These are phyloP conservation scores for Scenedesmus sp. DNA, from an alignment of 163 green algal genomes.

Conservation along the genomic window DNA sequence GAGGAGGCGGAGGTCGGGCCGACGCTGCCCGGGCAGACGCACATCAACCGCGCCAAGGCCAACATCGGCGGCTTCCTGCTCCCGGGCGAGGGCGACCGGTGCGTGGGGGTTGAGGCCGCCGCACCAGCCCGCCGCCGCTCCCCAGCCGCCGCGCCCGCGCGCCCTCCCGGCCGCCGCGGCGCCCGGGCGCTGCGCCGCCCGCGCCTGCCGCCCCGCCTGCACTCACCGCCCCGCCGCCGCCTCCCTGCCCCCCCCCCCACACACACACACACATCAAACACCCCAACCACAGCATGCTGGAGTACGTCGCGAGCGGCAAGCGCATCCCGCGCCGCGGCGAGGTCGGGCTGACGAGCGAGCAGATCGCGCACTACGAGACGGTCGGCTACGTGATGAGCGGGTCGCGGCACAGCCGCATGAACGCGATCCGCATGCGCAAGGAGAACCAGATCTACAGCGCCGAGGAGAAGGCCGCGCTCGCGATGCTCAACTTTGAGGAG, in stretches of 20 bases:
- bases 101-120: not conserved
- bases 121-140: no score
- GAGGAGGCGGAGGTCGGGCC: conserved; percentile 74
- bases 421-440: conserved; percentile 96
- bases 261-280: not conserved
- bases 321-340: conserved; percentile 94
- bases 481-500: conserved; percentile 99
- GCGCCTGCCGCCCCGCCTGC: not conserved
- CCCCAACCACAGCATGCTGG: conserved; percentile 81
- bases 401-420: conserved; percentile 95
- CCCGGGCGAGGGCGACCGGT: conserved; percentile 58
- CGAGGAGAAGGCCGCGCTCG: conserved; percentile 97
- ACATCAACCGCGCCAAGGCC: conserved; percentile 34
- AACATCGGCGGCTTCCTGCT: conserved; percentile 78
- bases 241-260: not conserved
- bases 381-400: conserved; percentile 98
- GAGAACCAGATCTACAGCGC: conserved; percentile 98
- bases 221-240: no score
- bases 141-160: no score
- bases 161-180: no score
- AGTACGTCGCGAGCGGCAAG: conserved; percentile 93
- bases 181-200: not conserved
- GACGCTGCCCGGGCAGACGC: conserved; percentile 49
- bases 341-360: conserved; percentile 81
- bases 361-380: conserved; percentile 91